Evolutionary conservation across 1,284 basidiomycete genomes (phyloP).

Genomic region (Cryptococcus depauperatus): DNA sequence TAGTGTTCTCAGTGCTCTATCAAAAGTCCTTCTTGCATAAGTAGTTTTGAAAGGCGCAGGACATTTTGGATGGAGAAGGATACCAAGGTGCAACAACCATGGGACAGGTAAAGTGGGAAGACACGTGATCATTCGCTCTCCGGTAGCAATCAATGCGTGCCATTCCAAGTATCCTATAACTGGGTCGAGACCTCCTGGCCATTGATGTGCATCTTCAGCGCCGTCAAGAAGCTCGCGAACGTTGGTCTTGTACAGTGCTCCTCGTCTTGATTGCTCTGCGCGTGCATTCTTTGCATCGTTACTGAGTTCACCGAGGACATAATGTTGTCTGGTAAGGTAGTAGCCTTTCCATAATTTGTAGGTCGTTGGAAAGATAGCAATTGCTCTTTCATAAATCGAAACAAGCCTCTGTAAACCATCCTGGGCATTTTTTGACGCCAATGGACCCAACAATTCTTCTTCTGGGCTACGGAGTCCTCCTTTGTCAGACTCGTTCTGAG

Average conservation of each 20-base stretch:
- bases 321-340: slow-evolving; percentile 70
- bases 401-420: slow-evolving; percentile 72
- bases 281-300: slow-evolving; percentile 42
- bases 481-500: slow-evolving; percentile 51
- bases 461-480: slow-evolving; percentile 28
- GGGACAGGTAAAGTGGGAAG: slow-evolving; percentile 74
- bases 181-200: slow-evolving; percentile 77
- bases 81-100: slow-evolving; percentile 86
- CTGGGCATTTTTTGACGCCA: slow-evolving; percentile 64
- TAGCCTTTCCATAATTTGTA: slow-evolving; percentile 97
- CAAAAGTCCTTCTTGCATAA: slow-evolving; percentile 88
- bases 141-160: slow-evolving; percentile 76
- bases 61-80: slow-evolving; percentile 84
- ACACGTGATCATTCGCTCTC: slow-evolving; percentile 91
- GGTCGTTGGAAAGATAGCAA: slow-evolving; percentile 76
- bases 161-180: slow-evolving; percentile 91
- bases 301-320: slow-evolving; percentile 65
- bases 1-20: slow-evolving; percentile 86
- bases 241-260: slow-evolving; percentile 71
- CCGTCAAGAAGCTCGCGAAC: slow-evolving; percentile 80
- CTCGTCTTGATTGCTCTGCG: slow-evolving; percentile 57
- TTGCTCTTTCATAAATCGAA: slow-evolving; percentile 86
- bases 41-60: slow-evolving; percentile 75
- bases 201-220: slow-evolving; percentile 74
- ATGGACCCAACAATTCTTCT: slow-evolving; percentile 45